Base-by-base conservation (phyloP, 2,329 filamentous ascomycete genomes). In the Epichloe coenophiala region DNA sequence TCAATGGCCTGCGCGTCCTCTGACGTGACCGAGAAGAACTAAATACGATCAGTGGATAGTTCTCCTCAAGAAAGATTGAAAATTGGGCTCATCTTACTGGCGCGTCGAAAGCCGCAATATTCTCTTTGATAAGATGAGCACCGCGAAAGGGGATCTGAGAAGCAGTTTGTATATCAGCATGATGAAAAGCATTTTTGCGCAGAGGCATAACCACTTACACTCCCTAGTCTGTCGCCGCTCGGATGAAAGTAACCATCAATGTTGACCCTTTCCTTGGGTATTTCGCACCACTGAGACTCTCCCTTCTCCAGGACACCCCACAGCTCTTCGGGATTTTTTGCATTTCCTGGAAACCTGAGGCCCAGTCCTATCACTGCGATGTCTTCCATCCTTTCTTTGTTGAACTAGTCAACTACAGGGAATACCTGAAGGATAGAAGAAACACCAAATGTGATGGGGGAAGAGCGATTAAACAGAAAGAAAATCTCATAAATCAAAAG, bases 181-280 rank as follows among this genome's bases (percentile, higher is more conserved):
- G 51, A 21, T 4, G 3, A 41, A 36, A 33, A 11, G 9, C 0
- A 17, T 31, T 15, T 19, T 5, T 15, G 8, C 15, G 33, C 35
- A 13, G 15, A 12, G 36, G 19, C 36, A 8, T 6, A 36, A 35
- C 2, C 17, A 58, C 71, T 58, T 59, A 76, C 73, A 55, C 69
- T 71, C 39, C 74, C 74, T 51, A 73, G 69, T 7, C 72, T 65
- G 44, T 71, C 68, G 6, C 68, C 69, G 19, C 74, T 70, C 0
- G 75, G 75, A 56, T 80, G 76, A 54, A 73, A 75, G 57, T 75
- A 78, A n/a, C 71, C 71, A 13, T 72, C 64, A 36, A 73, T 68
- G 40, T 78, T 76, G 54, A 79, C 70, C 9, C 76, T 68, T 9
- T 71, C 65, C 6, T 63, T 56, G 1, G 75, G 73, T 17, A 76